Conservation (phyloP, 768 basidiomycete genomes). For the Tylopilus rubrobrunneus region DNA sequence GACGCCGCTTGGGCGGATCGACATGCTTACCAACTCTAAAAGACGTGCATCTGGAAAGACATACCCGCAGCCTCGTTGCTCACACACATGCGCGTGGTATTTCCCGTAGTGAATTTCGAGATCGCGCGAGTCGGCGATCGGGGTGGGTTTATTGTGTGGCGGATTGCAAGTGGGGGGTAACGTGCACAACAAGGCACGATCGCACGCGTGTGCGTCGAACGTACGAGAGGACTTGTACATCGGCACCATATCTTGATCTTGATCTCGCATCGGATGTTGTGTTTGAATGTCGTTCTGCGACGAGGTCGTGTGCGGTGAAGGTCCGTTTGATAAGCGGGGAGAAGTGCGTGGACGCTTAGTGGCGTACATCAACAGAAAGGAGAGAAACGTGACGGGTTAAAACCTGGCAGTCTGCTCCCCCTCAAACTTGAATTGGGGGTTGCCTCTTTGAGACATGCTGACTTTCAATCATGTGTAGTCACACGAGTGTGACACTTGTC, state of each 20-base stretch:
- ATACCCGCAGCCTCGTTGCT: conserved; percentile 60
- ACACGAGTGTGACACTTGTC: conserved; percentile 17
- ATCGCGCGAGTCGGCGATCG: conserved; percentile 61
- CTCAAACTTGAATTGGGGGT: background rate
- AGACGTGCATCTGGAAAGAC: conserved; percentile 84
- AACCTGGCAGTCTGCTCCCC: background rate
- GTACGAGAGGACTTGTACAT: conserved; percentile 34
- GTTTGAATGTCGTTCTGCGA: background rate
- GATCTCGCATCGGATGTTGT: conserved; percentile 3
- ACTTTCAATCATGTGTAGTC: conserved; percentile 14
- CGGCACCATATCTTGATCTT: conserved; percentile 20
- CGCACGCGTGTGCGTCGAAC: conserved; percentile 18
- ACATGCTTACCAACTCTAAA: conserved; percentile 65
- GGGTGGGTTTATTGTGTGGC: conserved; percentile 51
- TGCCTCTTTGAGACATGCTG: conserved; percentile 9
- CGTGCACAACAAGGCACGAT: conserved; percentile 57
- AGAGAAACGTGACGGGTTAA: background rate
- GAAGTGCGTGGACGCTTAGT: conserved; percentile 32
- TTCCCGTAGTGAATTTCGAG: conserved; percentile 81
- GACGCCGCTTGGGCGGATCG: background rate
- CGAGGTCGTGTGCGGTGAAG: conserved; percentile 33
- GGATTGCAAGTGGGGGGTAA: conserved; percentile 81
- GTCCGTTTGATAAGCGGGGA: conserved; percentile 28
- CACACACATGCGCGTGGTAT: conserved; percentile 82
- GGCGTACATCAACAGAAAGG: conserved; percentile 16